Base-by-base conservation (phyloP, 176 grass and related monocot genomes). In the Oropetium thomaeum region DNA sequence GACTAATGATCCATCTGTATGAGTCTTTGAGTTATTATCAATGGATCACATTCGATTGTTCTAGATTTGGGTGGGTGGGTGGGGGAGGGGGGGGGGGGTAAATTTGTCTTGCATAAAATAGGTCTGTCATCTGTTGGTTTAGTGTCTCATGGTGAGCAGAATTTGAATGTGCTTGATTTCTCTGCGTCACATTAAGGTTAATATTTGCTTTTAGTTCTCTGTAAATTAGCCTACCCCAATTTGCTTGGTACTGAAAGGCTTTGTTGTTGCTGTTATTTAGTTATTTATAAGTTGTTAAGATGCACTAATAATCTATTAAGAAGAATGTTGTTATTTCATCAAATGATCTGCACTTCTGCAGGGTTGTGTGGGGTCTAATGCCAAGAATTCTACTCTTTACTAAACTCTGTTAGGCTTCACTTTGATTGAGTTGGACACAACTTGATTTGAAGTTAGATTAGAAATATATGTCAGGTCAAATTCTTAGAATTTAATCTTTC, bases 361-460 rank as follows among this genome's bases (percentile, higher is more conserved):
- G 29, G 65, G 45, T 31, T 38, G 15, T 79, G 7, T 66, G 59
- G 52, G 60, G 33, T 73, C 28, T 67, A 22, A 49, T 49, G 67
- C 22, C 28, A 3, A 61, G 6, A 58, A 60, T 28, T 48, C 22
- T 51, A 31, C 26, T 70, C 23, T 30, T 20, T 37, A 22, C 35
- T 79, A 79, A 59, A 16, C 32, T 2, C 20, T 62, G 41, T 40
- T 59, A 67, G 10, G 17, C 25, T 73, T 81, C 43, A 34, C 51
- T 45, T 71, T 74, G 16, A 75, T 77, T 16, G 4, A 59, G 62
- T 15, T 12, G 15, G 81, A 26, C 13, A 71, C 52, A 44, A 58
- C 25, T 8, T 69, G 15, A 71, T 71, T 14, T 69, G 45, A 20
- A 25, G 67, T 33, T 76, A 89, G 28, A 12, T 33, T 76, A 89